Percentiles rank a stretch among this genome's conserved stretches.
Conservation (phyloP, 2,329 filamentous ascomycete genomes). For the Phialemonium atrogriseum region DNA sequence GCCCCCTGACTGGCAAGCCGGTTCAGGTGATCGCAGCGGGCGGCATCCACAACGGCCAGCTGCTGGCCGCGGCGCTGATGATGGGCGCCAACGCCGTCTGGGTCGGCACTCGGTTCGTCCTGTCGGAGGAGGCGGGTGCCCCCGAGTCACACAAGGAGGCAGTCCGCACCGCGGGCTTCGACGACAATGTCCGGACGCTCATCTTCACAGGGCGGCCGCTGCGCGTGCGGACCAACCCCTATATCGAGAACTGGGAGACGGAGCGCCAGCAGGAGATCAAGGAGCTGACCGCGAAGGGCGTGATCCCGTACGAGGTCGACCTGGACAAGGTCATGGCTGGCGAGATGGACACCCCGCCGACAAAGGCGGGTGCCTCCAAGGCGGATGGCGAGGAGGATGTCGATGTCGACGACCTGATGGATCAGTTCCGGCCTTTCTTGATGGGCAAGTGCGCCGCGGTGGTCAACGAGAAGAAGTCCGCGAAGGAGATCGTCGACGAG, state of each 20-base stretch:
- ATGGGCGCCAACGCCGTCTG: constrained; percentile 89
- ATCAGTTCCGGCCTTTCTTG: constrained; percentile 81
- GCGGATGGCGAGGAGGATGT: constrained; percentile 58
- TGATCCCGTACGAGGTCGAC: constrained; percentile 90
- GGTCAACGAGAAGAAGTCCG: constrained; percentile 84
- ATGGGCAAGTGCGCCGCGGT: constrained; percentile 98
- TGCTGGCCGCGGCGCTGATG: constrained; percentile 82
- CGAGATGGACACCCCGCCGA: constrained; percentile 57
- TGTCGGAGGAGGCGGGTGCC: constrained; percentile 89
- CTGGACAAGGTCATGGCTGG: constrained; percentile 68
- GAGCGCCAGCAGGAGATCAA: constrained; percentile 88
- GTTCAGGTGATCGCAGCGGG: constrained; percentile 92
- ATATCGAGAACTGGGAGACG: constrained; percentile 94
- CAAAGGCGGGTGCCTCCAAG: constrained; percentile 52
- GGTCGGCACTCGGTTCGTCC: constrained; percentile 94
- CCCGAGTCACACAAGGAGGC: constrained; percentile 92
- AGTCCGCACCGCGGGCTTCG: constrained; percentile 81
- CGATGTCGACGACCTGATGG: constrained; percentile 77
- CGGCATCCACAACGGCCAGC: constrained; percentile 87
- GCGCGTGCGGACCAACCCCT: constrained; percentile 86
- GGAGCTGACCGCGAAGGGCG: constrained; percentile 78
- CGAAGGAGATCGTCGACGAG: constrained; percentile 90
- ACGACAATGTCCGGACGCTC: constrained; percentile 94
- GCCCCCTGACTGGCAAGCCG: constrained; percentile 75
- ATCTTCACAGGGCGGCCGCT: constrained; percentile 97